A percentile compares a stretch with the other conserved stretches of the same genome.
Conservation (phyloP, 2,329 filamentous ascomycete genomes). For the Nigrograna mackinnonii region DNA sequence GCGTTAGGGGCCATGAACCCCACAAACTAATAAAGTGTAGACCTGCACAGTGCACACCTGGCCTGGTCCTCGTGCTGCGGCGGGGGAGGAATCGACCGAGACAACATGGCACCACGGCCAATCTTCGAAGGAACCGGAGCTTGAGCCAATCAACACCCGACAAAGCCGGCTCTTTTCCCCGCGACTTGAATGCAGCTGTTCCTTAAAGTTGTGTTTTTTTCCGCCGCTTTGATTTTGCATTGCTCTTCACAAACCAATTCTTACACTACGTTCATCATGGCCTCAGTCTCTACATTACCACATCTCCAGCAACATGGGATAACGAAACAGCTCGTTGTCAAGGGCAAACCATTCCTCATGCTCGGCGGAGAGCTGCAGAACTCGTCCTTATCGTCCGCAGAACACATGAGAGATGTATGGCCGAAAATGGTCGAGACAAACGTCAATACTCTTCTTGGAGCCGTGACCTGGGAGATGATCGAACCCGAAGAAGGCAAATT, state of each 20-base stretch:
- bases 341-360: conserved; percentile 45
- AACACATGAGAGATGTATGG: conserved; percentile 45
- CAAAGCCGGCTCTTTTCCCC: no score
- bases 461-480: conserved; percentile 47
- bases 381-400: conserved; percentile 44
- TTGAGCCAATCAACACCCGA: no score
- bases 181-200: no score
- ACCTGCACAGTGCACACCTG: no score
- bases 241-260: background rate
- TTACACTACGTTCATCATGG: background rate
- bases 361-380: conserved; percentile 47
- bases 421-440: conserved; percentile 38
- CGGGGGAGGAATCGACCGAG: no score
- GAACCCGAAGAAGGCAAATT: conserved; percentile 46
- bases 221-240: no score
- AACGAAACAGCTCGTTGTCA: conserved; percentile 18
- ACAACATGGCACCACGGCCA: no score
- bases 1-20: no score
- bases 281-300: background rate
- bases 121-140: no score
- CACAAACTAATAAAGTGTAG: no score
- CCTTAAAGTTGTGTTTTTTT: no score
- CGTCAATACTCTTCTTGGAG: conserved; percentile 46
- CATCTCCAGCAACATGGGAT: background rate
- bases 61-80: no score